Conservation (phyloP, 1,284 basidiomycete species). For the Puccinia horiana region DNA sequence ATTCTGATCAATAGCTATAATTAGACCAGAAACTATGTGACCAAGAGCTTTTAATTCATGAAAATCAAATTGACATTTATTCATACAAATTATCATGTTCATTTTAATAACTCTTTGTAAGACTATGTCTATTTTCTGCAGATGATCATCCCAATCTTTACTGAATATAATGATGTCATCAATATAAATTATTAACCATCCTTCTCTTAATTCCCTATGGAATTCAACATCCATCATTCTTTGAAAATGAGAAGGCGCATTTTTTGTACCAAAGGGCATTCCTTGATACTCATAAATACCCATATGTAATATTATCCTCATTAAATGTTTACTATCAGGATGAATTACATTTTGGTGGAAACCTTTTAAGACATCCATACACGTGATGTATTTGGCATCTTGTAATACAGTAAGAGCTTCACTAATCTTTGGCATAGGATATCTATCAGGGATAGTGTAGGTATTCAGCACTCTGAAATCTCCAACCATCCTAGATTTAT, state of each 20-base stretch:
- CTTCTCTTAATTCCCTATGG: no score
- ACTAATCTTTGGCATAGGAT: no score
- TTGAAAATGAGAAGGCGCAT: constrained; percentile 29
- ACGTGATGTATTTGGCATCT: constrained; percentile 9
- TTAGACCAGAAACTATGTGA: no score
- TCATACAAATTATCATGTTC: no score
- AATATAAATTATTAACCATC: no score
- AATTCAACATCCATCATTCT: constrained; percentile 23
- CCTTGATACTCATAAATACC: no score
- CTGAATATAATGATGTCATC: no score
- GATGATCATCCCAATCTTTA: no score
- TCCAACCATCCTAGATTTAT: constrained; percentile 8
- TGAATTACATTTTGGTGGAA: constrained; percentile 28
- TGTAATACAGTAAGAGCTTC: neutral
- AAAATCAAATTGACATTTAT: no score
- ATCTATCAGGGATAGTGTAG: constrained; percentile 23
- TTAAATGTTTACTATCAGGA: neutral
- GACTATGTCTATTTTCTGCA: no score
- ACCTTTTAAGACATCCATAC: constrained; percentile 26
- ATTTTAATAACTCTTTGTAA: neutral
- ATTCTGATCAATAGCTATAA: no score
- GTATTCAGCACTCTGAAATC: constrained; percentile 15
- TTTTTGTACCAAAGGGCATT: constrained; percentile 36
- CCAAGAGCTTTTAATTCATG: no score
- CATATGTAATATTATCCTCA: neutral